phyloP scores from a whole-genome alignment of 805 yeast genomes.

The Starmerella riodocensis region DNA sequence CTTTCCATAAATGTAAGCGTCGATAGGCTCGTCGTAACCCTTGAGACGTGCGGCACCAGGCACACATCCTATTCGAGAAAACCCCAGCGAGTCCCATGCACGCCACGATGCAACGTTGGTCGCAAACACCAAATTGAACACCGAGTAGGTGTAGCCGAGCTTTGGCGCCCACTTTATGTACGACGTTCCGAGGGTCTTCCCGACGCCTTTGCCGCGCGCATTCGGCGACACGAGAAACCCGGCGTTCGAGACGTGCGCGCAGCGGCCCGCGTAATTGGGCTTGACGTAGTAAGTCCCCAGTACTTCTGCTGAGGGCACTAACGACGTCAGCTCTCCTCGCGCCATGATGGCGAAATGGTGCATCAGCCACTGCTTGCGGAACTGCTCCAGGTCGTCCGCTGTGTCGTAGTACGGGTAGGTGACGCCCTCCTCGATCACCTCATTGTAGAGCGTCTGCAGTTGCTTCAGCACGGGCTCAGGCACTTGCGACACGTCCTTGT shows the following conservation, averaged over 20 bases:
- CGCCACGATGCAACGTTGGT: constrained; percentile 60
- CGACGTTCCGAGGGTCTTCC: constrained; percentile 51
- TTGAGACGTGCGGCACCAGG: constrained; percentile 62
- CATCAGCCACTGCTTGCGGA: constrained; percentile 51
- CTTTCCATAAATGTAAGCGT: constrained; percentile 69
- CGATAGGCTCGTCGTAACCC: constrained; percentile 50
- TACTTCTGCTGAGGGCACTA: constrained; percentile 29
- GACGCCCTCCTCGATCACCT: constrained; percentile 54
- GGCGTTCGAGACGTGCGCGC: constrained; percentile 78
- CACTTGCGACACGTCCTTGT: constrained; percentile 28
- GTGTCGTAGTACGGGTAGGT: constrained; percentile 48
- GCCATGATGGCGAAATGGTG: constrained; percentile 54
- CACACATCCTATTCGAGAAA: constrained; percentile 62
- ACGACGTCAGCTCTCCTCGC: constrained; percentile 28
- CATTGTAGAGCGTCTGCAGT: constrained; percentile 43
- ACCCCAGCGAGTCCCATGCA: constrained; percentile 78
- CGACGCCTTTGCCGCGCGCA: constrained; percentile 56
- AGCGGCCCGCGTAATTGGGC: constrained; percentile 76
- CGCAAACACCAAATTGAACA: constrained; percentile 76
- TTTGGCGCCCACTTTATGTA: constrained; percentile 63
- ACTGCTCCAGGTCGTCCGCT: constrained; percentile 35
- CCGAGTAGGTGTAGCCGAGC: constrained; percentile 69
- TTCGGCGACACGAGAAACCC: constrained; percentile 59
- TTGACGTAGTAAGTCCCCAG: constrained; percentile 70
- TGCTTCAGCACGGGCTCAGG: constrained; percentile 39